Evolutionary conservation across 257 asterid genomes (phyloP).

Genomic region (Lavandula angustifolia): DNA sequence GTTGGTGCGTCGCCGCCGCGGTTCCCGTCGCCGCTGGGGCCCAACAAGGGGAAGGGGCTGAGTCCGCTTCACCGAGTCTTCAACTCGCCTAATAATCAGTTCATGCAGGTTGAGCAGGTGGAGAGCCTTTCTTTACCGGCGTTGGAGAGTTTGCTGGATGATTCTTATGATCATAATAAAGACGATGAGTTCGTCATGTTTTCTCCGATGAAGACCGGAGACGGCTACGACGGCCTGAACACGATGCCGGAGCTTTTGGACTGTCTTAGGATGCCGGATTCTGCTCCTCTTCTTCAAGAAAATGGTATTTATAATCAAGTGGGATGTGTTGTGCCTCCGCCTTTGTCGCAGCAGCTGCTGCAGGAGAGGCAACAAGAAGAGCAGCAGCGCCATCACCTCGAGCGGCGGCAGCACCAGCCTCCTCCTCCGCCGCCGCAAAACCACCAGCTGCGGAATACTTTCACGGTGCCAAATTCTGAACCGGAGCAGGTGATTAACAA

Average conservation of each 20-base stretch:
- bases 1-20: conserved; percentile 59
- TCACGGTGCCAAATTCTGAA: conserved; percentile 55
- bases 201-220: conserved; percentile 37
- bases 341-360: conserved; percentile 61
- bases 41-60: conserved; percentile 57
- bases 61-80: conserved; percentile 73
- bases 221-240: conserved; percentile 41
- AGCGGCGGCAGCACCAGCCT: conserved; percentile 10
- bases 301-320: conserved; percentile 27
- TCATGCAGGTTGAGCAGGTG: conserved; percentile 58
- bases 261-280: conserved; percentile 52
- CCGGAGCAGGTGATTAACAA: conserved; percentile 68
- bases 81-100: conserved; percentile 67
- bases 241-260: conserved; percentile 57
- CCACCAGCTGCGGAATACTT: conserved; percentile 44
- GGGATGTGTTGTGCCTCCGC: conserved; percentile 27
- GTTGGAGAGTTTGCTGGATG: conserved; percentile 60
- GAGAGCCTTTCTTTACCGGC: conserved; percentile 67
- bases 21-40: conserved; percentile 49
- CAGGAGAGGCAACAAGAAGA: conserved; percentile 64
- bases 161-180: conserved; percentile 39
- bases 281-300: conserved; percentile 36
- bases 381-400: conserved; percentile 30
- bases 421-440: conserved; percentile 29
- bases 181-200: conserved; percentile 38